Evolutionary conservation across 2,329 filamentous ascomycete species (phyloP), one percentile per base, ranked within the genome.

Genomic region (Ophiognomonia clavigignenti-juglandacearum): DNA sequence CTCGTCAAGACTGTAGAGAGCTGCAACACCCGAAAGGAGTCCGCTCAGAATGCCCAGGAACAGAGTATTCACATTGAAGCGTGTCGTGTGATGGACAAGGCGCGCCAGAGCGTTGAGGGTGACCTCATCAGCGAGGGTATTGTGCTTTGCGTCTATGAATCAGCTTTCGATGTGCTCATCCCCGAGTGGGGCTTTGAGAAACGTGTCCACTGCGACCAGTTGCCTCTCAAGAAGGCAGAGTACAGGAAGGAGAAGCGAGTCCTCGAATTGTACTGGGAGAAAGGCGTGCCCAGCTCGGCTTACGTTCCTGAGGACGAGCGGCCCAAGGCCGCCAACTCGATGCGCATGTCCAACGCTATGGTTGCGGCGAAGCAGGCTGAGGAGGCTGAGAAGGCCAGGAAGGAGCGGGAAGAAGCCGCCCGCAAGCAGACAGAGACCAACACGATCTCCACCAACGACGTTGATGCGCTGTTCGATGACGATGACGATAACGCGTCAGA

Each of bases 21-120:
- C 57, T 96, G 89, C 77, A 98, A 98, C 73, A 96, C 88, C 63
- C 98, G 97, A 83, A 98, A 97, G 68, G 93, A 98, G 64, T 97
- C 91, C 11, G 90, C 93, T 1, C 92, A 96, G 70, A 93, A 89
- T 61, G 93, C 93, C 13, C 93, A 98, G 66, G 93, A 98, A 67
- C 93, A 98, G 72, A 97, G 93, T 66, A 90, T 98, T 41, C 93
- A 98, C 70, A 96, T 98, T 54, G 93, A 97, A 65, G 89, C 92
- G 5, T 98, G 93, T 75, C 86, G 93, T 57, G 85, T 83, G 59
- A 96, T 98, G 88, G 91, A 97, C 70, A 90, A 88, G 72, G 87
- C 86, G 67, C 83, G 88, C 56, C 84, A 89, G 63, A 88, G 95
- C 57, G 79, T 83, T 57, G 90, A 92, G 54, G 90, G 89, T 39